Percentiles rank a stretch among this genome's conserved stretches.
These are phyloP conservation scores for Alternaria solani DNA, from an alignment of 2,329 filamentous ascomycete genomes.

Conservation along the genomic window DNA sequence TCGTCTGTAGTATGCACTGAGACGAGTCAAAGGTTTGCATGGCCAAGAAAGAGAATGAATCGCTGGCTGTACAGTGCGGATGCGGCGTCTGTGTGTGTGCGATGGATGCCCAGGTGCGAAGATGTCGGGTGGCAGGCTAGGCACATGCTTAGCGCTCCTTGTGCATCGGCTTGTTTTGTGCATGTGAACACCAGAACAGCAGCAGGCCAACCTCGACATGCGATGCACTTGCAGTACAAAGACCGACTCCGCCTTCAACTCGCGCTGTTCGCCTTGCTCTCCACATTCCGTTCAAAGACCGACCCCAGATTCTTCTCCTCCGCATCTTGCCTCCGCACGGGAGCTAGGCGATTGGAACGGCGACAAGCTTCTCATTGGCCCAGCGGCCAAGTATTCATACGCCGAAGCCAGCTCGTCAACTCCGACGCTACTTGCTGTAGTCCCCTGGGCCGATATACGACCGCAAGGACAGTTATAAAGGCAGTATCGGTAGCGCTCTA, in stretches of 20 bases:
- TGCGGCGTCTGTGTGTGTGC: background rate
- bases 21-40: slow-evolving; percentile 2
- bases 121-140: background rate
- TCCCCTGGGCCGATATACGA: background rate
- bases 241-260: slow-evolving; percentile 10
- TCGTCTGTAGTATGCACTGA: background rate
- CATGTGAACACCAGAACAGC: slow-evolving; percentile 4
- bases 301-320: slow-evolving; percentile 28
- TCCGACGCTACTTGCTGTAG: background rate
- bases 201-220: background rate
- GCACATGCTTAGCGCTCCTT: slow-evolving; percentile 6
- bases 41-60: background rate
- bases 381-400: slow-evolving; percentile 1
- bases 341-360: slow-evolving; percentile 3
- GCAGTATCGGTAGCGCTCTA: background rate
- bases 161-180: background rate
- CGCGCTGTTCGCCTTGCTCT: background rate
- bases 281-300: slow-evolving; percentile 25
- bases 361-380: slow-evolving; percentile 1
- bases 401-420: background rate
- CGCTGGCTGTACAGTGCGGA: background rate
- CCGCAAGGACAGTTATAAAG: background rate
- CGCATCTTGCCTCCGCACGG: slow-evolving; percentile 6
- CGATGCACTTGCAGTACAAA: slow-evolving; percentile 3
- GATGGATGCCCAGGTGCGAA: background rate